Percentiles rank a stretch among this genome's conserved stretches.
These are phyloP conservation scores for Aquilaria agallochum DNA, from an alignment of 441 rosid genomes.

Conservation along the genomic window DNA sequence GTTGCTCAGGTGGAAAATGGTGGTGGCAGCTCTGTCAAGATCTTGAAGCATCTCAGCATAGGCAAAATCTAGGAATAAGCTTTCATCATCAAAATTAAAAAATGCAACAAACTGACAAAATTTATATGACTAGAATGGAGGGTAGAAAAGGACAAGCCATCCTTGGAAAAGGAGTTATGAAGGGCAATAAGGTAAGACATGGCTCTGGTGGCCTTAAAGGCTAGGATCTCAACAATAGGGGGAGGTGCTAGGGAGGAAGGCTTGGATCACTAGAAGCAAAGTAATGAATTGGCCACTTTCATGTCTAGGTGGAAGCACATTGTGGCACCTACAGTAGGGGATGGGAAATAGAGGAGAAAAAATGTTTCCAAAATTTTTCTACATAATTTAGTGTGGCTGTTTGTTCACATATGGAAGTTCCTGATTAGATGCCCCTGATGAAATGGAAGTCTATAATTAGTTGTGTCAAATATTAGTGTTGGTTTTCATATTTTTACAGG, in stretches of 20 bases:
- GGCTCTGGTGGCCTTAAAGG: conserved; percentile 39
- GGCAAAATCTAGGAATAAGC: conserved; percentile 27
- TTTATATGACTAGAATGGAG: conserved; percentile 24
- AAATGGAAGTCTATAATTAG: too few relatives aligned
- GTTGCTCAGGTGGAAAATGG: conserved; percentile 24
- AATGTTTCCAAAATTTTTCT: too few relatives aligned
- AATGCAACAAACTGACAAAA: conserved; percentile 31
- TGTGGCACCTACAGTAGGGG: too few relatives aligned
- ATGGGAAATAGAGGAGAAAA: too few relatives aligned
- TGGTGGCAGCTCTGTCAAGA: conserved; percentile 21
- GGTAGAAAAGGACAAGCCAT: conserved; percentile 20
- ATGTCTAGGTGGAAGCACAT: too few relatives aligned
- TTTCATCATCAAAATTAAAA: conserved; percentile 33
- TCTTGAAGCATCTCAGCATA: conserved; percentile 41
- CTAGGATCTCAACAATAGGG: conserved; percentile 32
- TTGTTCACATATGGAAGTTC: too few relatives aligned
- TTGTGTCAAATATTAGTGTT: too few relatives aligned
- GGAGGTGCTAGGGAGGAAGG: neutral
- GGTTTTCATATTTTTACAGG: too few relatives aligned
- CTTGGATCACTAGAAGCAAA: too few relatives aligned
- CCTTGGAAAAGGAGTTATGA: conserved; percentile 27
- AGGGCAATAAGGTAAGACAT: conserved; percentile 40
- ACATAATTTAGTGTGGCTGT: too few relatives aligned
- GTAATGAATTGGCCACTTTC: too few relatives aligned
- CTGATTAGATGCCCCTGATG: too few relatives aligned